A percentile compares a stretch with the other conserved stretches of the same genome.
These are phyloP conservation scores for Beauveria varroae DNA, from an alignment of 2,329 filamentous ascomycete genomes.

Conservation along the genomic window DNA sequence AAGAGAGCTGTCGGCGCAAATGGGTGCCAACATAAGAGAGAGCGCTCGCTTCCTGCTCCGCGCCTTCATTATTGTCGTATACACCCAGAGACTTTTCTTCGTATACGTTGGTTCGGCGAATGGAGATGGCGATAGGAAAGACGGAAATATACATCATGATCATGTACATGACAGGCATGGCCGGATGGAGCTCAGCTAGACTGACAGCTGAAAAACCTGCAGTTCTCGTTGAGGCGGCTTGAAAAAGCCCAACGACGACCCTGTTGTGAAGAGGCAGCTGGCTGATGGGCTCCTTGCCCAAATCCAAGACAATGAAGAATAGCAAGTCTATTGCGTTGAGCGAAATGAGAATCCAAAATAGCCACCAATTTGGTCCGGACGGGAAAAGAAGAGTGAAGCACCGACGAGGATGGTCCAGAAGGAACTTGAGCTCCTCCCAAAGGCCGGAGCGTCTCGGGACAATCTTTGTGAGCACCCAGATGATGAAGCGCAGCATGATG, in stretches of 20 bases:
- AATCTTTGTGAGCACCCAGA: constrained; percentile 69
- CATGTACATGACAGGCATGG: constrained; percentile 87
- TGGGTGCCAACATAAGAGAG: constrained; percentile 86
- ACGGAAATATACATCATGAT: constrained; percentile 99
- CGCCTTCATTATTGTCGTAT: constrained; percentile 46
- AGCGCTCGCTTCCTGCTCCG: constrained; percentile 44
- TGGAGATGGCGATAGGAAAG: constrained; percentile 91
- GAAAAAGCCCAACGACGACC: constrained; percentile 81
- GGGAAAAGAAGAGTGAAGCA: constrained; percentile 96
- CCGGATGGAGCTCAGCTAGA: constrained; percentile 72
- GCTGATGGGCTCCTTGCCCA: constrained; percentile 64
- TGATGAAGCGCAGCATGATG: constrained; percentile 86
- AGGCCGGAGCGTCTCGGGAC: constrained; percentile 59
- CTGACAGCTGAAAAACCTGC: constrained; percentile 83
- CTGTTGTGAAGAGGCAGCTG: constrained; percentile 63
- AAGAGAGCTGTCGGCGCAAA: constrained; percentile 86
- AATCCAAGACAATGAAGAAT: constrained; percentile 87
- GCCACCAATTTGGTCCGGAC: constrained; percentile 86
- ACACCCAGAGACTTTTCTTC: constrained; percentile 82
- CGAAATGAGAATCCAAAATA: constrained; percentile 76
- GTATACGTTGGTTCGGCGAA: constrained; percentile 92
- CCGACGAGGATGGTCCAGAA: constrained; percentile 88
- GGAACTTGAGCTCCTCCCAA: constrained; percentile 84
- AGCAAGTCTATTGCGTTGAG: constrained; percentile 82
- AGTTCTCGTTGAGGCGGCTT: constrained; percentile 81